phyloP scores from a whole-genome alignment of 2,329 filamentous ascomycete species.

The Verticillium longisporum region DNA sequence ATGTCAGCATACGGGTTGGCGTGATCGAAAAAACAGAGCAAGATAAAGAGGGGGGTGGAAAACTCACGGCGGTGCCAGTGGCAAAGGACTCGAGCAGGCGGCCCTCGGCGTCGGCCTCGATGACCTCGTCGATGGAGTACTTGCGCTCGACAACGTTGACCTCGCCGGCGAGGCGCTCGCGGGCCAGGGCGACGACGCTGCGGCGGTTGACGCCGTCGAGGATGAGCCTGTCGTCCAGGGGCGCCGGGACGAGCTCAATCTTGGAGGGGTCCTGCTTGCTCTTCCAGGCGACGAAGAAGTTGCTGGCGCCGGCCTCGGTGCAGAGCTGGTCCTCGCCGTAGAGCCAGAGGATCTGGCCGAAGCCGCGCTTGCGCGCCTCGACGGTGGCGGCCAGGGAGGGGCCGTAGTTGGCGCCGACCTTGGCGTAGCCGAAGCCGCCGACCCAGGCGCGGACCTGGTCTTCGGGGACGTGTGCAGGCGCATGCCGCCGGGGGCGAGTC shows the following conservation, averaged over 20 bases:
- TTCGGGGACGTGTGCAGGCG: constrained; percentile 70
- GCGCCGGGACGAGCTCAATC: constrained; percentile 72
- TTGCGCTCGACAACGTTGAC: constrained; percentile 72
- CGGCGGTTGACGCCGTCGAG: constrained; percentile 83
- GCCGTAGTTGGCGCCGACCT: constrained; percentile 91
- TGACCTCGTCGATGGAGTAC: constrained; percentile 74
- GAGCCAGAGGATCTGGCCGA: constrained; percentile 89
- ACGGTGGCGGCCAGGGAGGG: constrained; percentile 72
- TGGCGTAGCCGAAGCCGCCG: constrained; percentile 86
- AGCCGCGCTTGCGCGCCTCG: constrained; percentile 67
- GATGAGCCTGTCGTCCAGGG: constrained; percentile 75
- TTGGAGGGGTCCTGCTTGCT: constrained; percentile 48
- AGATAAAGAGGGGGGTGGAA: not conserved
- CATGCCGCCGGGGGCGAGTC: constrained; percentile 51
- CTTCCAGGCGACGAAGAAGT: constrained; percentile 84
- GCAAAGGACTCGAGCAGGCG: constrained; percentile 79
- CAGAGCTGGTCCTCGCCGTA: constrained; percentile 72
- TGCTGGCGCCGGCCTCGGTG: constrained; percentile 86
- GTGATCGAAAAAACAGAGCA: not conserved
- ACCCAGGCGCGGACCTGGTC: constrained; percentile 90
- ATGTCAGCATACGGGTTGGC: constrained; percentile 10
- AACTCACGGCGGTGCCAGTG: constrained; percentile 72
- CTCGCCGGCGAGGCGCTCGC: constrained; percentile 51
- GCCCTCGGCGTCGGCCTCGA: constrained; percentile 66
- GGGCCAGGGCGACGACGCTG: constrained; percentile 68